Base-by-base conservation (phyloP, 305 asterid genomes). In the Fraxinus paxiana region DNA sequence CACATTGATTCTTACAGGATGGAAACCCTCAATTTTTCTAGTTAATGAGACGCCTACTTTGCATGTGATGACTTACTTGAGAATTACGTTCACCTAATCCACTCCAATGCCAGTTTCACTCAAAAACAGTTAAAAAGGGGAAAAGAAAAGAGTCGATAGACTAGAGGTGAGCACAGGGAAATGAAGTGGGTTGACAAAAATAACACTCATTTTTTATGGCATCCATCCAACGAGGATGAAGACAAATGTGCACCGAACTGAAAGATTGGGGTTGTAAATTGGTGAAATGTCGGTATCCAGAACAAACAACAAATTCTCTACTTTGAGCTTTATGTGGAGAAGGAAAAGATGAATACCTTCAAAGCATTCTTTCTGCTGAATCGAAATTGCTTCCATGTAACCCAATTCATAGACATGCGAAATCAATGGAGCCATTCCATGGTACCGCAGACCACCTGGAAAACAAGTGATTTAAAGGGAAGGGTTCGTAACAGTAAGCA, bases 351-450 rank as follows among this genome's bases (percentile, higher is more conserved):
- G 54, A 38, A 41, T 85, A 92, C 99, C 97, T 81, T 86, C 90
- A 79, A 95, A 95, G 88, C 99, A 92, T 87, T 94, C 99, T 2
- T 84, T 93, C 89, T 95, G 99, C 63, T 97, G 92, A 86, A 95
- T 91, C 51, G 97, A 81, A 46, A 90, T 82, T 24, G 98, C 92
- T 79, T 95, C 98, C 90, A 92, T 89, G 79, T 85, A 85, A 6
- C 98, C 99, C 83, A 88, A 80, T 38, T 95, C 98, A 56, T 91
- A 87, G 13, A 95, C 91, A 73, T 94, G 99, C 28, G 99, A 95
- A 79, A 95, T 87, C 90, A 95, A 75, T 0, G 99, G 98, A 43
- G 98, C 95, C 97, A 95, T 94, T 78, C 99, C 99, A 81, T 95
- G 99, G 85, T 95, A 95, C 83, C 99, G 90, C 82, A 94, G 80